Percentiles rank a stretch among this genome's conserved stretches.
phyloP scores from a whole-genome alignment of 768 basidiomycete species.

The Boletus barrowsii region DNA sequence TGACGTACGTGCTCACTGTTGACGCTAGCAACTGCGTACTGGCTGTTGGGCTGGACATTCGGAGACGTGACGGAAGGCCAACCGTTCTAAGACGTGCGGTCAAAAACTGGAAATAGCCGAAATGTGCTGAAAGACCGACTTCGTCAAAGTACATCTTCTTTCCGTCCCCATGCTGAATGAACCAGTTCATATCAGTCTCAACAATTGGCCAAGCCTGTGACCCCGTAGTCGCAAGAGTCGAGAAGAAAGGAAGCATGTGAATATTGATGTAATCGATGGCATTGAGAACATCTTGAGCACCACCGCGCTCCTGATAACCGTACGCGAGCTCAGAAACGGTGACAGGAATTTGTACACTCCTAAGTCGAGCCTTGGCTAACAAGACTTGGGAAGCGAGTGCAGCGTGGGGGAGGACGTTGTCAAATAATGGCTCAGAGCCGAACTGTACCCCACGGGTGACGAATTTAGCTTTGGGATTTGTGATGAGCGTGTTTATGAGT shows the following conservation, averaged over 20 bases:
- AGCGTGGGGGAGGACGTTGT: slow-evolving; percentile 47
- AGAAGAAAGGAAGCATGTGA: slow-evolving; percentile 73
- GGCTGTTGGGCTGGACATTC: slow-evolving; percentile 65
- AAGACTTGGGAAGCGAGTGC: slow-evolving; percentile 51
- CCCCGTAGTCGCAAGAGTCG: slow-evolving; percentile 34
- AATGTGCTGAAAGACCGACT: slow-evolving; percentile 34
- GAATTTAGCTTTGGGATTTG: slow-evolving; percentile 60
- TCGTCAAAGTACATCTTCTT: slow-evolving; percentile 78
- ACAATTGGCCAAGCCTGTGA: slow-evolving; percentile 63
- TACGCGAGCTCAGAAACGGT: slow-evolving; percentile 68
- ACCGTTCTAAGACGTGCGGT: slow-evolving; percentile 52
- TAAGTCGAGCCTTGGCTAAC: slow-evolving; percentile 46
- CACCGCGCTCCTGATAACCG: slow-evolving; percentile 52
- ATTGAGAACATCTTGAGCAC: slow-evolving; percentile 52
- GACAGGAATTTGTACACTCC: slow-evolving; percentile 55
- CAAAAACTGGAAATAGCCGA: not conserved
- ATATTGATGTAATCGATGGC: slow-evolving; percentile 63
- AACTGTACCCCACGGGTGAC: slow-evolving; percentile 69
- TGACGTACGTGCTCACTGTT: slow-evolving; percentile 55
- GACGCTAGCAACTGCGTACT: slow-evolving; percentile 55
- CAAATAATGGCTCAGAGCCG: slow-evolving; percentile 68
- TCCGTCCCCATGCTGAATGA: slow-evolving; percentile 54
- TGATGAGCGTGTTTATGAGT: slow-evolving; percentile 50
- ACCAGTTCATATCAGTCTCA: slow-evolving; percentile 59
- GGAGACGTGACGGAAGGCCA: slow-evolving; percentile 68